Evolutionary conservation across 2,329 filamentous ascomycete species (phyloP).

Genomic region (Colletotrichum plurivorum): DNA sequence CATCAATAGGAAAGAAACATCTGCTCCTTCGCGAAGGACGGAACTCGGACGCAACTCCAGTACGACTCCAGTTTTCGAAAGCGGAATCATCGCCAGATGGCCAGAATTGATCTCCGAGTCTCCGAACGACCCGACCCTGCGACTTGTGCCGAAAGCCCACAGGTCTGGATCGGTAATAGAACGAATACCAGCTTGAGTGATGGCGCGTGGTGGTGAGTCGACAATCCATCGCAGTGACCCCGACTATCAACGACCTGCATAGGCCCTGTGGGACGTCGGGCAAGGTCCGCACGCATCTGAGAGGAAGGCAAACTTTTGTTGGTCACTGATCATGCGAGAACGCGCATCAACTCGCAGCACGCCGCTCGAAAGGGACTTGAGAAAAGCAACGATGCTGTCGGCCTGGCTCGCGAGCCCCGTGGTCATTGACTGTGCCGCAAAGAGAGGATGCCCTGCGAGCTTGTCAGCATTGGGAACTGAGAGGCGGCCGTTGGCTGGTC

Average conservation of each 20-base stretch:
- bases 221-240: constrained; percentile 3
- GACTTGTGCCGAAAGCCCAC: neutral
- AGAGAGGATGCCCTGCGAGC: neutral
- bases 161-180: neutral
- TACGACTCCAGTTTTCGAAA: neutral
- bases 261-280: constrained; percentile 23
- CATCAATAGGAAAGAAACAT: constrained; percentile 1
- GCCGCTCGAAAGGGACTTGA: neutral
- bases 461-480: neutral
- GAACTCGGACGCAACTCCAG: neutral
- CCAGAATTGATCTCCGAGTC: neutral
- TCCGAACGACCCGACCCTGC: constrained; percentile 17
- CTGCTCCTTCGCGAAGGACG: constrained; percentile 19
- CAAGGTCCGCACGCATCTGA: constrained; percentile 17
- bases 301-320: constrained; percentile 21
- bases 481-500: neutral
- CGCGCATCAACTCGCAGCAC: constrained; percentile 16
- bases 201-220: constrained; percentile 10
- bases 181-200: neutral
- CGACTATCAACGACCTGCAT: constrained; percentile 11
- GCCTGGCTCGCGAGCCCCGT: constrained; percentile 7
- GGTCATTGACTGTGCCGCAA: neutral
- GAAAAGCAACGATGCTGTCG: constrained; percentile 23
- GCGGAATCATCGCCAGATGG: constrained; percentile 16
- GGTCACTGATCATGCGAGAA: constrained; percentile 22